Evolutionary conservation across 345 rosid species (phyloP), one percentile per base, ranked within the genome.

Genomic region (Camelina neglecta): DNA sequence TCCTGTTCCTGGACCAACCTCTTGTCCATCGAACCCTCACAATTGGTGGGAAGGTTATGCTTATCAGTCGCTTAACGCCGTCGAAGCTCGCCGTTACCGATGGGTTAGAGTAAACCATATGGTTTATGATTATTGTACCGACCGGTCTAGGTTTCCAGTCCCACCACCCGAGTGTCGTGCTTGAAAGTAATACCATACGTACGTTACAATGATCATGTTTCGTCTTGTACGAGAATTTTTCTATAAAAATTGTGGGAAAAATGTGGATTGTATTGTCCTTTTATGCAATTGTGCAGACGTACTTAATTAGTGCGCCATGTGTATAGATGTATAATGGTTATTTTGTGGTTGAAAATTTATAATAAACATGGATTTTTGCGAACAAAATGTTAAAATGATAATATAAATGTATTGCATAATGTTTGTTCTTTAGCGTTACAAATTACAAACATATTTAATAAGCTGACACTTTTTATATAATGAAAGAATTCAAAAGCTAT

Each of bases 81-180:
- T 83, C 7, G 92, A 94, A 76, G 90, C 96, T 65, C 81, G 94
- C 75, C 81, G 80, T 54, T 94, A 91, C 85, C 83, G 88, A 51
- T 94, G 98, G 97, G 98, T 94, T 77, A 90, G 97, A 53, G 44
- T 85, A 65, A 91, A 91, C 85, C 97, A 92, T 85, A 87, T 94
- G 96, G 89, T 90, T 70, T 94, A 94, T 45, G 95, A 94, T 61
- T 94, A 94, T 81, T 94, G 97, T 70, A 75, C 85, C 33, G 98
- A 94, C 71, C 83, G 84, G 77, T 84, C 92, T 23, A 85, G 98
- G 33, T 86, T 81, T 84, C 96, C 95, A 0, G 89, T 86, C 31
- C 58, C 89, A 56, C 98, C 98, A 18, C 83, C 83, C 2, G 98
- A 94, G 83, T 94, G 98, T 75, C 16, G 20, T 10, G 90, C 90